Percentiles rank a stretch among this genome's conserved stretches.
These are phyloP conservation scores for Hemisphaericaspora lyxosophila DNA, from an alignment of 1,139 yeast species.

Conservation along the genomic window DNA sequence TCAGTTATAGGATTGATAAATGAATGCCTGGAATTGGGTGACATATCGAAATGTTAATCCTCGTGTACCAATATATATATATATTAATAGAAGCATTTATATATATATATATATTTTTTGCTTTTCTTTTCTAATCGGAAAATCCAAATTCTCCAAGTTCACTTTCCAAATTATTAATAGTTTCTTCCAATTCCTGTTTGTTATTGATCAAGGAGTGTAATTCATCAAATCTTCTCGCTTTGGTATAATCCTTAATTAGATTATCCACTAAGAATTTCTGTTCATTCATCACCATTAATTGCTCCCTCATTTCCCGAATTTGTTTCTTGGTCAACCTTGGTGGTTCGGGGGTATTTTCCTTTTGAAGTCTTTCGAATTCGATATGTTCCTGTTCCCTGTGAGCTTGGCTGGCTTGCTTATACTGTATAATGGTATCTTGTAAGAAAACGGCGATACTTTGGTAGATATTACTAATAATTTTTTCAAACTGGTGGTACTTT, in stretches of 20 bases:
- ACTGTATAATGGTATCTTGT: slow-evolving; percentile 32
- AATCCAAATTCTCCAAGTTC: slow-evolving; percentile 70
- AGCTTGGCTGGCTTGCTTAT: slow-evolving; percentile 28
- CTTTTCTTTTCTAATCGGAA: slow-evolving; percentile 13
- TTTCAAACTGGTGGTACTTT: slow-evolving; percentile 16
- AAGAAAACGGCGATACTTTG: slow-evolving; percentile 34
- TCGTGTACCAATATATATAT: not conserved
- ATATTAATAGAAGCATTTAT: no score
- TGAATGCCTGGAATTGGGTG: no score
- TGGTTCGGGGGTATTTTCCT: slow-evolving; percentile 5
- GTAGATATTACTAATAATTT: slow-evolving; percentile 33
- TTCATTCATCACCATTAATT: slow-evolving; percentile 82
- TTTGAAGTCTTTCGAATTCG: slow-evolving; percentile 8
- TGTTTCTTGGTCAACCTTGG: slow-evolving; percentile 47
- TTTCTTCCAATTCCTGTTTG: slow-evolving; percentile 54
- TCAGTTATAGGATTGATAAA: no score
- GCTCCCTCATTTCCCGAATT: slow-evolving; percentile 64
- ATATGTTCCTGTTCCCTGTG: slow-evolving; percentile 25
- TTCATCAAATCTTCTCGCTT: slow-evolving; percentile 76
- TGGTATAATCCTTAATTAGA: slow-evolving; percentile 61
- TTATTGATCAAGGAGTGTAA: slow-evolving; percentile 60
- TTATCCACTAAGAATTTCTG: slow-evolving; percentile 71
- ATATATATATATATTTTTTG: no score
- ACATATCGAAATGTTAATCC: no score
- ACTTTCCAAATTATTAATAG: slow-evolving; percentile 49